These are phyloP conservation scores for Mortierella sp. DNA, from an alignment of 371 early-diverging fungal species.

Conservation along the genomic window DNA sequence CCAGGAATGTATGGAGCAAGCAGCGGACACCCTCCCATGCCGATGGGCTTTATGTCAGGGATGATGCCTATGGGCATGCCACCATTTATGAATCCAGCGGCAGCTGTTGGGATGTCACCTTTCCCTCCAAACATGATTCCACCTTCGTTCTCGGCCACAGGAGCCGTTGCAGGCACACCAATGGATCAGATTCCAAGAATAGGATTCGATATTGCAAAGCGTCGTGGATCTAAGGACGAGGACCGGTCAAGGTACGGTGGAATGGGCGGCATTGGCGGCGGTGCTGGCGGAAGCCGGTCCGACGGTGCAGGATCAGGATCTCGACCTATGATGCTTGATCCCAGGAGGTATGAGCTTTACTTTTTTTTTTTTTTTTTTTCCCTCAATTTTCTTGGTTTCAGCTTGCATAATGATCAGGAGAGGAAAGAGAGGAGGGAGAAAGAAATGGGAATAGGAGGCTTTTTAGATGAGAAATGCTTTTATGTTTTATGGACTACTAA, in stretches of 20 bases:
- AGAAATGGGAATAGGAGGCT: too few species aligned
- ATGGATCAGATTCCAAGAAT: conserved; percentile 76
- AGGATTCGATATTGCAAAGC: conserved; percentile 62
- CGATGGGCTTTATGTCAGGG: conserved; percentile 40
- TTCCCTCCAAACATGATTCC: conserved; percentile 50
- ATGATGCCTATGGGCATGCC: conserved; percentile 42
- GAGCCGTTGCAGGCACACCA: conserved; percentile 64
- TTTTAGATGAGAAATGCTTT: not conserved
- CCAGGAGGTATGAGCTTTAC: conserved; percentile 33
- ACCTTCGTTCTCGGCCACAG: conserved; percentile 38
- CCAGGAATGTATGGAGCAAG: conserved; percentile 37
- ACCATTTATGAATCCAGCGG: conserved; percentile 32
- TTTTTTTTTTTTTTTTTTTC: not conserved
- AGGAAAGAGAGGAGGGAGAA: too few species aligned
- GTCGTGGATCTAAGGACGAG: conserved; percentile 37
- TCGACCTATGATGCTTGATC: conserved; percentile 35
- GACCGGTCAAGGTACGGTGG: conserved; percentile 24
- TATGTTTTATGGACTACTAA: not conserved
- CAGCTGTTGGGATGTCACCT: conserved; percentile 33
- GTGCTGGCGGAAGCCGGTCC: conserved; percentile 17
- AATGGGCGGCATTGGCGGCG: conserved; percentile 15
- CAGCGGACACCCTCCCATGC: conserved; percentile 24
- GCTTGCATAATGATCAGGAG: not conserved
- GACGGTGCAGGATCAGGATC: conserved; percentile 12
- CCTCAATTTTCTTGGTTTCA: not conserved